Conservation (phyloP, 164 flowering plant genomes). For the Macadamia integrifolia region DNA sequence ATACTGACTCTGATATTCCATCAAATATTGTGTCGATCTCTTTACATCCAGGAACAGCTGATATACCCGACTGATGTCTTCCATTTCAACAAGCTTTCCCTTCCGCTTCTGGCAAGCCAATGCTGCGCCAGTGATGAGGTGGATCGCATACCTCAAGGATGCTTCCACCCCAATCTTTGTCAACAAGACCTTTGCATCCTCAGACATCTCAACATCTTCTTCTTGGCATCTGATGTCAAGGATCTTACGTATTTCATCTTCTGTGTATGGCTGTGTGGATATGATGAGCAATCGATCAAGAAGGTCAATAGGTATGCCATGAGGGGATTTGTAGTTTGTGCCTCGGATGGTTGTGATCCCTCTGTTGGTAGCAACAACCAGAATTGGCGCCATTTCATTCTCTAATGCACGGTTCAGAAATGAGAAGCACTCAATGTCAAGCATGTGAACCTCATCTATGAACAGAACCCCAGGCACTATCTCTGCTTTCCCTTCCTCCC, state of each 20-base stretch:
- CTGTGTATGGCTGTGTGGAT: slow-evolving; percentile 79
- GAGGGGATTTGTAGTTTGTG: slow-evolving; percentile 94
- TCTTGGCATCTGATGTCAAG: slow-evolving; percentile 87
- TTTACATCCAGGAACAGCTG: slow-evolving; percentile 76
- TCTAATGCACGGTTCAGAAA: slow-evolving; percentile 94
- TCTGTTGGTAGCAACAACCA: slow-evolving; percentile 91
- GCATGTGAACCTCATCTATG: slow-evolving; percentile 99
- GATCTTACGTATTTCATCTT: slow-evolving; percentile 74
- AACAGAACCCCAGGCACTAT: slow-evolving; percentile 97
- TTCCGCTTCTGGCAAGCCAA: slow-evolving; percentile 87
- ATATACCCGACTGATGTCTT: slow-evolving; percentile 73
- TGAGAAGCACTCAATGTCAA: slow-evolving; percentile 92
- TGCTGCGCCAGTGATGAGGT: slow-evolving; percentile 76
- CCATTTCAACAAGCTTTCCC: slow-evolving; percentile 81
- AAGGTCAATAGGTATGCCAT: slow-evolving; percentile 89
- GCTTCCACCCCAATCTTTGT: slow-evolving; percentile 38
- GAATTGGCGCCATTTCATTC: slow-evolving; percentile 89
- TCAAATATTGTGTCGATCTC: slow-evolving; percentile 83
- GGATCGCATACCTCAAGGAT: slow-evolving; percentile 71
- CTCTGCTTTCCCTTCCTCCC: slow-evolving; percentile 99
- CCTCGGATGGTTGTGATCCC: slow-evolving; percentile 72
- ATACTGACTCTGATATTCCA: slow-evolving; percentile 85
- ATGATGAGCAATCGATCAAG: slow-evolving; percentile 90
- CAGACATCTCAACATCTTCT: slow-evolving; percentile 91
- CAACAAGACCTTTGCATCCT: slow-evolving; percentile 67